These are phyloP conservation scores for Penicillium sp. DNA, from an alignment of 2,329 filamentous ascomycete genomes.

Conservation along the genomic window DNA sequence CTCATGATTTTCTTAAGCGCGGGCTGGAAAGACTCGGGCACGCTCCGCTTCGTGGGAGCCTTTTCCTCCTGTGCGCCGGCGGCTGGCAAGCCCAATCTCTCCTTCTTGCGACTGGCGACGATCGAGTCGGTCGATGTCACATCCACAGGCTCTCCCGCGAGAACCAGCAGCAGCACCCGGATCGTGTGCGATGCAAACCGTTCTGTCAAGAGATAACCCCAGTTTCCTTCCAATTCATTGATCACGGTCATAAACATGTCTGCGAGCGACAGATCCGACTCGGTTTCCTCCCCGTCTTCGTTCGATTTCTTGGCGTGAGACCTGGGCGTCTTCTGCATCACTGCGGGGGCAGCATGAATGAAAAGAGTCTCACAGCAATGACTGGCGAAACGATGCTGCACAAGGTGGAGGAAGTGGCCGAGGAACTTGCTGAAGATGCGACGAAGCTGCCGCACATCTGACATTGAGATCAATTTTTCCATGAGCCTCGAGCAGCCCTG, in stretches of 20 bases:
- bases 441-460: slow-evolving; percentile 75
- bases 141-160: slow-evolving; percentile 77
- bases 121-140: slow-evolving; percentile 64
- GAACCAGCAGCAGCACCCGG: slow-evolving; percentile 75
- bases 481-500: slow-evolving; percentile 91
- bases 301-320: slow-evolving; percentile 43
- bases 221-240: slow-evolving; percentile 79
- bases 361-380: slow-evolving; percentile 97
- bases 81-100: slow-evolving; percentile 63
- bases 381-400: slow-evolving; percentile 93
- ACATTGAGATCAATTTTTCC: slow-evolving; percentile 83
- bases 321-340: slow-evolving; percentile 65
- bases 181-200: slow-evolving; percentile 86
- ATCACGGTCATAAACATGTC: slow-evolving; percentile 76
- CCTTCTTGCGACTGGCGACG: slow-evolving; percentile 90
- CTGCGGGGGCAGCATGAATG: slow-evolving; percentile 70
- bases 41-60: slow-evolving; percentile 46
- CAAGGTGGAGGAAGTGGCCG: slow-evolving; percentile 79
- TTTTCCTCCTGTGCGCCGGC: slow-evolving; percentile 50
- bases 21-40: slow-evolving; percentile 72
- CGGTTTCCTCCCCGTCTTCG: slow-evolving; percentile 39
- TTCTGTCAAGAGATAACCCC: slow-evolving; percentile 81
- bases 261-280: slow-evolving; percentile 66
- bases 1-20: slow-evolving; percentile 77
- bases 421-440: slow-evolving; percentile 78